Conservation (phyloP, 805 yeast genomes). For the Wickerhamomyces xylosicus region DNA sequence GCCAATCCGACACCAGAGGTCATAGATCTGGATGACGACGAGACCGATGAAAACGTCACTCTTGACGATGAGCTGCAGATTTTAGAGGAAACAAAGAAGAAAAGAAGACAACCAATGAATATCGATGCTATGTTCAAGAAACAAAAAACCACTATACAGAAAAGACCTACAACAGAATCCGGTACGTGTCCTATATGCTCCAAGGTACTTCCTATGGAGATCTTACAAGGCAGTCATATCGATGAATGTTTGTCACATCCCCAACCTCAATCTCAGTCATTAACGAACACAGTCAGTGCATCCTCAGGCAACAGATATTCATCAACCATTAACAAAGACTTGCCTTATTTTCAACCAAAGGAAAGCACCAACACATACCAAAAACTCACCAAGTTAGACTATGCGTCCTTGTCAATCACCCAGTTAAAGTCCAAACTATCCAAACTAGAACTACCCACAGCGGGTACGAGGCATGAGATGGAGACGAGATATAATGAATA, state of each 20-base stretch:
- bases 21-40: slow-evolving; percentile 15
- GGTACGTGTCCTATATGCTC: slow-evolving; percentile 61
- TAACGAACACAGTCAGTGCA: slow-evolving; percentile 3
- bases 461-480: slow-evolving; percentile 53
- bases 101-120: slow-evolving; percentile 7
- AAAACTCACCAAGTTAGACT: slow-evolving; percentile 56
- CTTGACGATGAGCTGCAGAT: slow-evolving; percentile 20
- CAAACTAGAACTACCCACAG: slow-evolving; percentile 42
- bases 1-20: background rate
- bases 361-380: slow-evolving; percentile 21
- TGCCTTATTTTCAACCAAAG: slow-evolving; percentile 21
- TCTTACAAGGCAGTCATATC: slow-evolving; percentile 46
- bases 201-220: slow-evolving; percentile 36
- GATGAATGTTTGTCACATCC: slow-evolving; percentile 40
- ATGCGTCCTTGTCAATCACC: slow-evolving; percentile 43
- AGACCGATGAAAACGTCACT: slow-evolving; percentile 13
- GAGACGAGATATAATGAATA: slow-evolving; percentile 71
- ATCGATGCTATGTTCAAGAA: slow-evolving; percentile 13
- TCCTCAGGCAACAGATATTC: too few relatives aligned
- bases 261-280: slow-evolving; percentile 10
- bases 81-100: slow-evolving; percentile 17
- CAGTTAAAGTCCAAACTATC: slow-evolving; percentile 52
- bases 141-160: slow-evolving; percentile 4
- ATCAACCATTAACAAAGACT: background rate
- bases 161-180: slow-evolving; percentile 4